phyloP scores from a whole-genome alignment of 2,329 filamentous ascomycete species.

The Ascochyta clinopodiicola region DNA sequence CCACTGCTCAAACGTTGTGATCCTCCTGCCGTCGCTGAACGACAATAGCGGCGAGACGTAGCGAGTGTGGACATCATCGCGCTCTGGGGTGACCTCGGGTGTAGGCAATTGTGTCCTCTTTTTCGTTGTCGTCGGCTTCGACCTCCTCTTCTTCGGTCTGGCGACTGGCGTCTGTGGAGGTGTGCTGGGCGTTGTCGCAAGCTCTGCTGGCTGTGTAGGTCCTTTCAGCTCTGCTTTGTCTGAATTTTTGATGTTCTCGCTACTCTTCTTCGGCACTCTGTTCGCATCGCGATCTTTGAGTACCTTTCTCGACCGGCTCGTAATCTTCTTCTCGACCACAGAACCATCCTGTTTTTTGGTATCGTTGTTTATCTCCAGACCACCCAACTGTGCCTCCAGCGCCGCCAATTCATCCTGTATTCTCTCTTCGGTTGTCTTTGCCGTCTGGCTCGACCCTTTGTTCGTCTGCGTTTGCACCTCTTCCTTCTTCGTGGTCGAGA shows the following conservation, averaged over 20 bases:
- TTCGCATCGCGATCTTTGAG: slow-evolving; percentile 23
- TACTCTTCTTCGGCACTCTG: slow-evolving; percentile 3
- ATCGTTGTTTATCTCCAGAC: not conserved
- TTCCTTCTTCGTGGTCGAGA: slow-evolving; percentile 6
- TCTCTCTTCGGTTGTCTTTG: slow-evolving; percentile 6
- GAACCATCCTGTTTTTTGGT: not conserved
- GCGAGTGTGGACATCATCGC: slow-evolving; percentile 32
- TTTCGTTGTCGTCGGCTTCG: slow-evolving; percentile 18
- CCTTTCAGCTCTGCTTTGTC: not conserved
- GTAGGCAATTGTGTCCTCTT: slow-evolving; percentile 24
- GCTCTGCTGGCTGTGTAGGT: not conserved
- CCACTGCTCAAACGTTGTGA: slow-evolving; percentile 51
- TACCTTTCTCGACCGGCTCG: slow-evolving; percentile 11
- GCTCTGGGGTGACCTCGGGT: slow-evolving; percentile 30
- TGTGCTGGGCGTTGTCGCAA: not conserved
- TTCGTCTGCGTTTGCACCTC: not conserved
- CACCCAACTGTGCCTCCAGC: slow-evolving; percentile 10
- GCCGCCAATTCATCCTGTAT: slow-evolving; percentile 10
- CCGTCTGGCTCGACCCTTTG: not conserved
- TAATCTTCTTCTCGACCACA: not conserved
- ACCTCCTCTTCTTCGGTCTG: slow-evolving; percentile 17
- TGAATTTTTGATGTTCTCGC: not conserved
- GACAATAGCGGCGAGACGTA: slow-evolving; percentile 39
- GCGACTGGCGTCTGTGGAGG: slow-evolving; percentile 14
- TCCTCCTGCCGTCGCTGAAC: slow-evolving; percentile 34